These are phyloP conservation scores for Verticillium tricorpus DNA, from an alignment of 2,329 filamentous ascomycete genomes.

Conservation along the genomic window DNA sequence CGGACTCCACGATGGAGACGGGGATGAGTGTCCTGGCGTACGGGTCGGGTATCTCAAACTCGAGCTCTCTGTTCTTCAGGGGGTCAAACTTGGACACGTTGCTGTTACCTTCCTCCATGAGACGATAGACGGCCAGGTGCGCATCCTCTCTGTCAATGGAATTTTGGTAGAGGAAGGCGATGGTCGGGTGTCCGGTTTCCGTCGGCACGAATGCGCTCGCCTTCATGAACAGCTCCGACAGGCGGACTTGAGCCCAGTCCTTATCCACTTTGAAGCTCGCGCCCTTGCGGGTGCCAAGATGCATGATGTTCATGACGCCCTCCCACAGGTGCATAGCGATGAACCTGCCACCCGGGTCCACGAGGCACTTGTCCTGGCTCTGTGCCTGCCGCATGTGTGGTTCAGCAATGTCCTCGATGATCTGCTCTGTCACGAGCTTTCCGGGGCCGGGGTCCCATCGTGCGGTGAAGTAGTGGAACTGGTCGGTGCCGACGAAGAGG, in stretches of 20 bases:
- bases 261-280: constrained; percentile 36
- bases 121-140: constrained; percentile 52
- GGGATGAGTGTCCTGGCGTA: constrained; percentile 60
- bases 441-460: constrained; percentile 65
- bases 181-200: constrained; percentile 52
- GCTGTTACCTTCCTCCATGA: constrained; percentile 56
- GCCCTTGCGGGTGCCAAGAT: constrained; percentile 42
- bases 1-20: constrained; percentile 48
- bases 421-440: constrained; percentile 45
- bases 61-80: constrained; percentile 49
- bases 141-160: constrained; percentile 48
- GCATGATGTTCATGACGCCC: constrained; percentile 52
- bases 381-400: constrained; percentile 70
- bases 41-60: constrained; percentile 47
- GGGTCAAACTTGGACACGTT: constrained; percentile 51
- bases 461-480: constrained; percentile 85
- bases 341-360: constrained; percentile 70
- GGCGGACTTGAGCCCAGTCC: constrained; percentile 49
- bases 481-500: constrained; percentile 87
- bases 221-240: constrained; percentile 58
- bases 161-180: constrained; percentile 55
- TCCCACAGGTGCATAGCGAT: constrained; percentile 58
- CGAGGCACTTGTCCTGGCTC: constrained; percentile 75
- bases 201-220: constrained; percentile 53
- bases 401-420: constrained; percentile 50